Evolutionary conservation across 768 basidiomycete species (phyloP).

Genomic region (Roridomyces roridus): DNA sequence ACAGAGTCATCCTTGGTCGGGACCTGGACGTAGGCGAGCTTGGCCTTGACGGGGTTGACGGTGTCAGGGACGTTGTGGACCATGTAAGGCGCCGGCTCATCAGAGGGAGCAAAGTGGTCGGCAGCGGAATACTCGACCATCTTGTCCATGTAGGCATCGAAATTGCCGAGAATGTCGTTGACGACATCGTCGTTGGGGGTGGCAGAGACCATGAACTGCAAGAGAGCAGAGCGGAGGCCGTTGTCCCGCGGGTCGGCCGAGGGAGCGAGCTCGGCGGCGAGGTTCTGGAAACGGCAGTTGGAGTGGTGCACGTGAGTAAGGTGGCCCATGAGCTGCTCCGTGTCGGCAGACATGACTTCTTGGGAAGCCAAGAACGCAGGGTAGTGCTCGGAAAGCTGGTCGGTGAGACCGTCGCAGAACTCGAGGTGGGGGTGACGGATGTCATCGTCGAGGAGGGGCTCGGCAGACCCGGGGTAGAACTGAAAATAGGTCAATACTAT

Average conservation of each 20-base stretch:
- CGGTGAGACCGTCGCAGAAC: conserved; percentile 53
- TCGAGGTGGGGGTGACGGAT: conserved; percentile 56
- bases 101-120: conserved; percentile 55
- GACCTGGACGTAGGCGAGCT: conserved; percentile 82
- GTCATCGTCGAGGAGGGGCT: conserved; percentile 45
- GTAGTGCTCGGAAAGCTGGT: conserved; percentile 40
- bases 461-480: conserved; percentile 74
- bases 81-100: conserved; percentile 43
- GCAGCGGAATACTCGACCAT: conserved; percentile 47
- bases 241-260: conserved; percentile 30
- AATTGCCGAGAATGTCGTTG: conserved; percentile 54
- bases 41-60: conserved; percentile 81
- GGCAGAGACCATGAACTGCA: conserved; percentile 82
- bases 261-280: conserved; percentile 43
- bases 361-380: conserved; percentile 34
- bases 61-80: conserved; percentile 76
- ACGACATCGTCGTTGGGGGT: conserved; percentile 58
- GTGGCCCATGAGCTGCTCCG: conserved; percentile 28
- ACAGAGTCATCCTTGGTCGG: conserved; percentile 65
- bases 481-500: conserved; percentile 29
- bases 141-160: conserved; percentile 53
- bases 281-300: conserved; percentile 61
- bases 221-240: conserved; percentile 62
- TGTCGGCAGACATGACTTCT: conserved; percentile 35
- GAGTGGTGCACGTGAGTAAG: conserved; percentile 56